Conservation (phyloP, 208 protist species). For the Porcisia hertigi region DNA sequence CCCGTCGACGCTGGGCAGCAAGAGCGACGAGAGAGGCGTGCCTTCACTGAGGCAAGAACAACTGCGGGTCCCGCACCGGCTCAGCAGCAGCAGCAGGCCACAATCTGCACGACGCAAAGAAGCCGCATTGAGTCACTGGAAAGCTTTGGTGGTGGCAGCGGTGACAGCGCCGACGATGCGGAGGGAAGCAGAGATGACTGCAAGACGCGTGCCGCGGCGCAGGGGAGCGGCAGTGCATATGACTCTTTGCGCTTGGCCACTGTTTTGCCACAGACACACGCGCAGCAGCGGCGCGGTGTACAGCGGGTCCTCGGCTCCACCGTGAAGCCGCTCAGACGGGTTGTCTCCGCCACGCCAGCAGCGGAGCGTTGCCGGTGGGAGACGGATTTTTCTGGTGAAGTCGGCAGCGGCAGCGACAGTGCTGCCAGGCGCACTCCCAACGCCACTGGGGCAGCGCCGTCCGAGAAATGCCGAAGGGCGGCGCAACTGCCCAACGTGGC, state of each 20-base stretch:
- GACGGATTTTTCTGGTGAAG: neutral
- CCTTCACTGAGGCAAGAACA: neutral
- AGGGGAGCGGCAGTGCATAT: neutral
- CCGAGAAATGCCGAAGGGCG: neutral
- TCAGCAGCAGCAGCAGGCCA: neutral
- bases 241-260: neutral
- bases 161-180: neutral
- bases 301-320: neutral
- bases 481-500: neutral
- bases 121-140: conserved; percentile 21
- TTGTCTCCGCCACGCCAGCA: neutral
- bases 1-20: neutral
- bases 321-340: neutral
- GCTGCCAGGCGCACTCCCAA: neutral
- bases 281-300: neutral
- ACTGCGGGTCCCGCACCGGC: neutral
- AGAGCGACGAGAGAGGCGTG: neutral
- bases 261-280: neutral
- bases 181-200: neutral
- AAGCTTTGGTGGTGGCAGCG: conserved; percentile 3
- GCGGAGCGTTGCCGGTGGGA: neutral
- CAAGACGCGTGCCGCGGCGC: neutral
- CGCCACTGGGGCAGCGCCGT: neutral
- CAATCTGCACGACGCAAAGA: neutral
- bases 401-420: neutral